A percentile compares a stretch with the other conserved stretches of the same genome.
Conservation (phyloP, 2,329 filamentous ascomycete species). For the Trichophaea hybrida region DNA sequence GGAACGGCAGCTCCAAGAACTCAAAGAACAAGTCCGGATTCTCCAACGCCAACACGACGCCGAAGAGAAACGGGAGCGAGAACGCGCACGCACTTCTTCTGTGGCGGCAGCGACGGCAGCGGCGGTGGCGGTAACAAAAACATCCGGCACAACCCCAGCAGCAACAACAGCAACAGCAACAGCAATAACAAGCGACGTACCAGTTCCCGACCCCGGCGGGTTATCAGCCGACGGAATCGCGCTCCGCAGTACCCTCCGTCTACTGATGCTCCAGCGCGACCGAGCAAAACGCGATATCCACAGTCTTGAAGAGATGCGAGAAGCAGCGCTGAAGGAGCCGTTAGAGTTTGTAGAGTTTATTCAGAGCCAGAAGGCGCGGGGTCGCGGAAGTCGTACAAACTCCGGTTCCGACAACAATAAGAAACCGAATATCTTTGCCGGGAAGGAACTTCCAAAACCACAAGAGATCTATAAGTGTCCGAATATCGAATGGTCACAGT, state of each 20-base stretch:
- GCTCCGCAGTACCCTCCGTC: slow-evolving; percentile 17
- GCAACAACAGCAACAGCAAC: not conserved
- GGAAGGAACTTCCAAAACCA: slow-evolving; percentile 17
- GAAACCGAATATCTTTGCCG: slow-evolving; percentile 12
- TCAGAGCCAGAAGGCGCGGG: slow-evolving; percentile 9
- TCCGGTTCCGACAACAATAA: slow-evolving; percentile 9
- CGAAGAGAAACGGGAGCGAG: not conserved
- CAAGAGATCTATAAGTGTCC: slow-evolving; percentile 22
- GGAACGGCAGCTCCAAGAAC: not conserved
- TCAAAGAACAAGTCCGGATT: not conserved
- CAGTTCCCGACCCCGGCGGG: not conserved
- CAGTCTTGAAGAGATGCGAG: slow-evolving; percentile 15
- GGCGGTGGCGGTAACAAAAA: not conserved
- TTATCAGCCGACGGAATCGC: slow-evolving; percentile 16
- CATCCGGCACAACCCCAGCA: not conserved
- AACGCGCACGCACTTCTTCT: not conserved
- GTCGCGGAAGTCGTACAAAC: not conserved
- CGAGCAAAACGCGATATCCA: slow-evolving; percentile 20
- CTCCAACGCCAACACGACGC: not conserved
- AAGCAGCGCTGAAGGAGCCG: slow-evolving; percentile 15
- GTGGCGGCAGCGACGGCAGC: not conserved
- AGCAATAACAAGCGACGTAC: not conserved
- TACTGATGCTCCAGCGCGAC: slow-evolving; percentile 21
- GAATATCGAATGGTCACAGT: slow-evolving; percentile 21
- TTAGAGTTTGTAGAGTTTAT: slow-evolving; percentile 21